Percentiles rank a stretch among this genome's conserved stretches.
phyloP scores from a whole-genome alignment of 805 yeast genomes.

The Sugiyamaella lignohabitans region DNA sequence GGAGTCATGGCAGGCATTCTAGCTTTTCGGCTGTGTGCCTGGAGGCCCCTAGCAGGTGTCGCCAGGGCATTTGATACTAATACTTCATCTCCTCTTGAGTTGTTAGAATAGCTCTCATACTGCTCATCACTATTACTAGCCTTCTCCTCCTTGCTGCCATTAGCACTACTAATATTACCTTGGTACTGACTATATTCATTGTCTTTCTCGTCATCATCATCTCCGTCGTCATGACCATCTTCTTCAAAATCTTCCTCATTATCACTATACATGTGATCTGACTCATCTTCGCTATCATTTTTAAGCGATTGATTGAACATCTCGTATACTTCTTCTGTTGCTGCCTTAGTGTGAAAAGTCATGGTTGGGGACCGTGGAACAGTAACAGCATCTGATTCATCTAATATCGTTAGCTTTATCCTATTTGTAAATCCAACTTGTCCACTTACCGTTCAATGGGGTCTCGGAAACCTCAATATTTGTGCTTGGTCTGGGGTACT shows the following conservation, averaged over 20 bases:
- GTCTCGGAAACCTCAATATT: background rate
- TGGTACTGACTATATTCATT: slow-evolving; percentile 18
- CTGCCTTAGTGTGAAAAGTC: slow-evolving; percentile 68
- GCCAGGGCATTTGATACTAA: no score
- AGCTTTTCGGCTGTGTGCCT: background rate
- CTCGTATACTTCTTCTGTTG: slow-evolving; percentile 62
- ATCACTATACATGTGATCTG: slow-evolving; percentile 20
- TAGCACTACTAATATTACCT: slow-evolving; percentile 18
- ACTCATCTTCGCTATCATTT: slow-evolving; percentile 8
- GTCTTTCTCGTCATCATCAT: slow-evolving; percentile 8
- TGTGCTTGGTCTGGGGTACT: slow-evolving; percentile 2
- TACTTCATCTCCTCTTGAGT: slow-evolving; percentile 3
- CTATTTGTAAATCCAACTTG: background rate
- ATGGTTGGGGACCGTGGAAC: slow-evolving; percentile 59
- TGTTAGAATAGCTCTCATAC: no score
- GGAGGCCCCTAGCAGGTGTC: background rate
- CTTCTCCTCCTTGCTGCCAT: slow-evolving; percentile 21
- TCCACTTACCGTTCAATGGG: slow-evolving; percentile 5
- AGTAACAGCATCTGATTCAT: slow-evolving; percentile 32
- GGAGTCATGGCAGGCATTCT: slow-evolving; percentile 26
- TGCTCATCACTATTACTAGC: slow-evolving; percentile 16
- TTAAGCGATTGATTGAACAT: slow-evolving; percentile 51
- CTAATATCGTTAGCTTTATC: background rate
- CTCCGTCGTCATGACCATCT: slow-evolving; percentile 17
- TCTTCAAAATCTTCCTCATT: slow-evolving; percentile 23